Evolutionary conservation across 1,284 basidiomycete genomes (phyloP), one percentile per base, ranked within the genome.

Genomic region (Ustilago trichophora): DNA sequence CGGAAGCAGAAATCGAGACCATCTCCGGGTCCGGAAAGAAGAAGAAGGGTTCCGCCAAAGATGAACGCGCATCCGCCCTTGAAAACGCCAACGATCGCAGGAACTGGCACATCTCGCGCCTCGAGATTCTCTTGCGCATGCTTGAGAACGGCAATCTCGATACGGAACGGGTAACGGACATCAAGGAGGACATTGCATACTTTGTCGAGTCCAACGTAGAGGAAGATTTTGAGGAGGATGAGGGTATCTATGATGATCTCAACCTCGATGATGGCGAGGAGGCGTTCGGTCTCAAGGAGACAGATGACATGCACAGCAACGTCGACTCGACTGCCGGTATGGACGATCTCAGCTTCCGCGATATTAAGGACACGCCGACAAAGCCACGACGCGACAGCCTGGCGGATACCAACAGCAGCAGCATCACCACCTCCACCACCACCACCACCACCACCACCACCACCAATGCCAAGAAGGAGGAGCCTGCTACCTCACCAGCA

Each of bases 211-310:
- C 88, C 80, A 98, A 99, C 83, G 89, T 88, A 83, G 93, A 96
- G 64, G 96, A 98, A 79, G 91, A 93, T 79, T 98, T 97, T 82
- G 93, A 97, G 64, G 95, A 96, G 82, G 93, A 98, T 78, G 91
- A 95, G 81, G 94, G 92, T 45, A 92, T 99, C 60, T 99, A 99
- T 77, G 96, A 98, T 78, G 95, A 98, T 38, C 91, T 98, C 72
- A 92, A 93, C 76, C 89, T 99, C 45, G 92, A 98, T 75, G 95
- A 98, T 78, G 93, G 87, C 71, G 87, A 98, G 80, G 95, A 80
- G 49, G 73, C 72, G 6, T 78, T 77, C 27, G 79, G 79, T 12
- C 66, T 80, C 47, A 71, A 71, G 67, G 86, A 87, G 55, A 87
- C 87, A 47, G 92, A 94, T 42, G 89, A 91, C 51, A 62, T 79